These are phyloP conservation scores for Chalaropsis thielavioides DNA, from an alignment of 2,329 filamentous ascomycete species.

Conservation along the genomic window DNA sequence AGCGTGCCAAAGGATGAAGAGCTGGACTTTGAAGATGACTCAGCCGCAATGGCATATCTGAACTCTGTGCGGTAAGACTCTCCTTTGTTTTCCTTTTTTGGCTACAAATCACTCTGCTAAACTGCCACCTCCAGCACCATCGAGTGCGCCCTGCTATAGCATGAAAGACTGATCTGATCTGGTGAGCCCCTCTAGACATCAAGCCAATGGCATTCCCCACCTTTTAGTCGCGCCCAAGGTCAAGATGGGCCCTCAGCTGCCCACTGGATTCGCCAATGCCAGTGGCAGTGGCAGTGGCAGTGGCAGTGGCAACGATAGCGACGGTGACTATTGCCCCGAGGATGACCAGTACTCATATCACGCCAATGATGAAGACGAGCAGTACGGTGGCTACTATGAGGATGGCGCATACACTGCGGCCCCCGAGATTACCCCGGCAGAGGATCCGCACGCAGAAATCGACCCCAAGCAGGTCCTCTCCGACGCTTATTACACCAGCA, in stretches of 20 bases:
- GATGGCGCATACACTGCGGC: slow-evolving; percentile 67
- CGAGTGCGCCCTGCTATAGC: no score
- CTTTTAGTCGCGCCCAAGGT: slow-evolving; percentile 49
- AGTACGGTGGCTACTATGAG: slow-evolving; percentile 49
- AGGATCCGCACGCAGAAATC: slow-evolving; percentile 23
- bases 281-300: slow-evolving; percentile 4
- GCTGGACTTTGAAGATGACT: slow-evolving; percentile 51
- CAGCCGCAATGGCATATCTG: slow-evolving; percentile 56
- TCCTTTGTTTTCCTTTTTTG: background rate
- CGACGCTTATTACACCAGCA: slow-evolving; percentile 51
- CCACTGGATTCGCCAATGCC: slow-evolving; percentile 23
- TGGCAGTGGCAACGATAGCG: slow-evolving; percentile 11
- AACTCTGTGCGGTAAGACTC: slow-evolving; percentile 51
- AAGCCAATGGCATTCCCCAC: slow-evolving; percentile 61
- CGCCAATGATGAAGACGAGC: slow-evolving; percentile 21
- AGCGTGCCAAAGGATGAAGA: slow-evolving; percentile 38
- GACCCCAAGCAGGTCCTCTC: slow-evolving; percentile 35
- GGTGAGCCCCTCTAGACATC: slow-evolving; percentile 41
- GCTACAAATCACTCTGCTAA: background rate
- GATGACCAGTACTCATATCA: slow-evolving; percentile 23
- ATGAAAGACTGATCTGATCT: slow-evolving; percentile 35
- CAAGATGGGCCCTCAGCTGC: slow-evolving; percentile 35
- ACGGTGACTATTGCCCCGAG: slow-evolving; percentile 21
- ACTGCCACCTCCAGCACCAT: background rate
- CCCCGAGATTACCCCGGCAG: slow-evolving; percentile 27